phyloP scores from a whole-genome alignment of 2,329 filamentous ascomycete species.

The Pseudogymnoascus sp. region DNA sequence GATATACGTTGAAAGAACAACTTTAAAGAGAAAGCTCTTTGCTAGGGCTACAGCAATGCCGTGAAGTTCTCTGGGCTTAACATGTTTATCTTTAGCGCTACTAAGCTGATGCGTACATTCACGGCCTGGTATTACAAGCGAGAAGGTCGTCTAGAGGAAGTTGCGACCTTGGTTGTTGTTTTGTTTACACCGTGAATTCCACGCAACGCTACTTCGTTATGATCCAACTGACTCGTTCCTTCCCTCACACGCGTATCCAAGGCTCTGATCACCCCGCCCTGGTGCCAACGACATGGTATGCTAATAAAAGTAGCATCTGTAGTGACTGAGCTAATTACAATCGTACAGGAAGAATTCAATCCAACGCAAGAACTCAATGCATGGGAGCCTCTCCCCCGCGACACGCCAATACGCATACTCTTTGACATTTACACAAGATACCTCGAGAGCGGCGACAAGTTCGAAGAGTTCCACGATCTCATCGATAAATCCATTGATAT shows the following conservation, averaged over 20 bases:
- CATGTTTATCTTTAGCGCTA: background rate
- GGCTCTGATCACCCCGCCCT: background rate
- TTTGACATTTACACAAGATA: background rate
- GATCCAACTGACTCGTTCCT: background rate
- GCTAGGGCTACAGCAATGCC: background rate
- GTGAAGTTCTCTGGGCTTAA: background rate
- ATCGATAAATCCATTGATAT: background rate
- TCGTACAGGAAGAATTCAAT: background rate
- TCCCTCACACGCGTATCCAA: background rate
- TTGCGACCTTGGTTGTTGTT: background rate
- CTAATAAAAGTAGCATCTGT: background rate
- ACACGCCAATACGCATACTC: background rate
- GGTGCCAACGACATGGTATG: background rate
- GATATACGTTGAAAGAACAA: background rate
- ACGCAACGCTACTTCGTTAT: background rate
- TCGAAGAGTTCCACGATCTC: background rate
- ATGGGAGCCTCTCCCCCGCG: background rate
- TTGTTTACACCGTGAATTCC: background rate
- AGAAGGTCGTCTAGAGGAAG: background rate
- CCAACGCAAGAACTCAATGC: background rate
- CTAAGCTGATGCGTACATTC: background rate
- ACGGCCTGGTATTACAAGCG: background rate
- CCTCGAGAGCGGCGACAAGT: background rate
- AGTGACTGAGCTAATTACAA: background rate
- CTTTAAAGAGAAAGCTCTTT: background rate